These are phyloP conservation scores for Fusarium napiforme DNA, from an alignment of 2,329 filamentous ascomycete genomes.

Conservation along the genomic window DNA sequence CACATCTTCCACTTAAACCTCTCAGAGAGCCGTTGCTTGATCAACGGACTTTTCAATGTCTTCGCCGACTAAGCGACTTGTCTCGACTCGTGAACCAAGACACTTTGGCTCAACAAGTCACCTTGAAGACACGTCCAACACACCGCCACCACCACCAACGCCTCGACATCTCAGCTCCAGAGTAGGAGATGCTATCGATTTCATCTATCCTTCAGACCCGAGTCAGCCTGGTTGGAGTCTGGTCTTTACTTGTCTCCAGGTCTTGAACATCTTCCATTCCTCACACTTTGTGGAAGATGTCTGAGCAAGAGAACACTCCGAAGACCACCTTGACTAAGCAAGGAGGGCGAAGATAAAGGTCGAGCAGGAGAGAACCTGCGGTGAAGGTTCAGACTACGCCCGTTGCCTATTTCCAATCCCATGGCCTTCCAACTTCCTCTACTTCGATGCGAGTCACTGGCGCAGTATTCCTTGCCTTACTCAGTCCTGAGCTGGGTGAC, in stretches of 20 bases:
- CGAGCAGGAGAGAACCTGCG: background rate
- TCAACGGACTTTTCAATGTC: background rate
- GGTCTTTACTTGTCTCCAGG: background rate
- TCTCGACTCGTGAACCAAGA: background rate
- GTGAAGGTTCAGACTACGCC: background rate
- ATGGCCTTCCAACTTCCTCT: background rate
- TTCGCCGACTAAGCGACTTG: background rate
- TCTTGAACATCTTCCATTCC: background rate
- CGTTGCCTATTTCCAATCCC: background rate
- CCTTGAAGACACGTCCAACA: background rate
- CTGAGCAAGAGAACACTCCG: background rate
- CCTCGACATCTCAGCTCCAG: background rate
- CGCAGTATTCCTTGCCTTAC: rapidly evolving
- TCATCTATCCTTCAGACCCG: background rate
- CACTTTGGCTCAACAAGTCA: background rate
- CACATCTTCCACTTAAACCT: background rate
- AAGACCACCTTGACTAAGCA: background rate
- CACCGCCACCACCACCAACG: no score
- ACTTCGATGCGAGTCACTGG: background rate
- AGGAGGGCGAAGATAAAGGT: no score
- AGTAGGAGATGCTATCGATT: rapidly evolving
- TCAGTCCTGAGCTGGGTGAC: background rate
- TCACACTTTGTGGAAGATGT: background rate
- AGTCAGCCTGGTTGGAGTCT: background rate
- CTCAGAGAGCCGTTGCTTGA: background rate